phyloP scores from a whole-genome alignment of 495 filamentous ascomycete species.

The Apodospora peruviana region DNA sequence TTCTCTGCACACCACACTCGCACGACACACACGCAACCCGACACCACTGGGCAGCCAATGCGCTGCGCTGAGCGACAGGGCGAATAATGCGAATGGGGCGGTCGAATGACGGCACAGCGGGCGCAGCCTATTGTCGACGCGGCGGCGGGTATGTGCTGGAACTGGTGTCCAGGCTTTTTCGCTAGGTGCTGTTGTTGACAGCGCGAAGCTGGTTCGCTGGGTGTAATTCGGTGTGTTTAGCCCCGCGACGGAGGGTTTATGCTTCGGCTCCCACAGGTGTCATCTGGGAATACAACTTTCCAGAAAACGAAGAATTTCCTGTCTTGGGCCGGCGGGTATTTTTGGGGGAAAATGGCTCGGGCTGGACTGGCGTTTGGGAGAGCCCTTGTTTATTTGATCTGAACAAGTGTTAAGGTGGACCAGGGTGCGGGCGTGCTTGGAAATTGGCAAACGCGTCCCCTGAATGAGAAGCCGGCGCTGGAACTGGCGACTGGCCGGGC shows the following conservation, averaged over 20 bases:
- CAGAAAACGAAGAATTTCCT: slow-evolving; percentile 18
- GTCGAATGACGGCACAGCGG: slow-evolving; percentile 2
- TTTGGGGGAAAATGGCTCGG: slow-evolving; percentile 16
- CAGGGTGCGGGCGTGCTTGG: slow-evolving; percentile 18
- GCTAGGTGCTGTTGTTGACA: no score
- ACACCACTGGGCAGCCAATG: no score
- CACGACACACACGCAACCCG: no score
- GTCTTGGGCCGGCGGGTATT: slow-evolving; percentile 22
- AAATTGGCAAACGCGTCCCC: slow-evolving; percentile 35
- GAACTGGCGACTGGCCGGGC: background rate
- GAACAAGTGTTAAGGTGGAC: slow-evolving; percentile 13
- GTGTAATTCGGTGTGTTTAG: slow-evolving; percentile 8
- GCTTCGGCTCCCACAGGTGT: slow-evolving; percentile 19
- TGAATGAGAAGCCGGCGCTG: slow-evolving; percentile 17
- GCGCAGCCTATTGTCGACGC: no score
- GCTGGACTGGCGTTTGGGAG: slow-evolving; percentile 13
- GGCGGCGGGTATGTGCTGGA: no score
- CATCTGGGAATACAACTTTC: no score
- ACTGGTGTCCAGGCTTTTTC: no score
- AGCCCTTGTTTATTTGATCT: slow-evolving; percentile 37
- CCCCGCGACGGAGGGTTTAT: slow-evolving; percentile 24
- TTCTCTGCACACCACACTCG: background rate
- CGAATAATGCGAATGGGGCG: no score
- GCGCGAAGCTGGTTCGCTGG: slow-evolving; percentile 3
- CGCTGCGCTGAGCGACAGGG: no score